A percentile compares a stretch with the other conserved stretches of the same genome.
Conservation (phyloP, 2,329 filamentous ascomycete species). For the Rhinocladiella similis region DNA sequence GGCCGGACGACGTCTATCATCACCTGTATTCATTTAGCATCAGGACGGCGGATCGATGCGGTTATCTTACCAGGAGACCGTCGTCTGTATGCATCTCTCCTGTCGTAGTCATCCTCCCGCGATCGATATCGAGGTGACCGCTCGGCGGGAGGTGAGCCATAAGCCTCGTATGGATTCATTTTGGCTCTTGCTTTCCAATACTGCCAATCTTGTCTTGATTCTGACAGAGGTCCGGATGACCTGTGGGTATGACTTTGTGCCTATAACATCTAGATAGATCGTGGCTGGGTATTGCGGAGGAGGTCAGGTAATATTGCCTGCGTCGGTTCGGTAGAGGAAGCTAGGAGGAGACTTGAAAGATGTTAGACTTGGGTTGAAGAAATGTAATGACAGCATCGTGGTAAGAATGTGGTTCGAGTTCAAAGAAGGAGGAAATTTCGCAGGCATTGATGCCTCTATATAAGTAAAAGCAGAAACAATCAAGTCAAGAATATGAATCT, state of each 20-base stretch:
- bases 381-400: slow-evolving; percentile 14
- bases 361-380: slow-evolving; percentile 26
- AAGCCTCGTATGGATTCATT: slow-evolving; percentile 51
- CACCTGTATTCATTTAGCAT: slow-evolving; percentile 12
- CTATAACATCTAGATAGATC: slow-evolving; percentile 11
- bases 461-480: slow-evolving; percentile 16
- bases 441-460: slow-evolving; percentile 21
- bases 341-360: slow-evolving; percentile 24
- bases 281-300: not conserved
- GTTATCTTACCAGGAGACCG: slow-evolving; percentile 46
- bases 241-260: not conserved
- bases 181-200: slow-evolving; percentile 1
- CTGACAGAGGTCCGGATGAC: slow-evolving; percentile 1
- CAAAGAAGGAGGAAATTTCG: slow-evolving; percentile 21
- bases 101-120: slow-evolving; percentile 43
- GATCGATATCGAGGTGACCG: slow-evolving; percentile 36
- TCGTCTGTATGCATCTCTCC: slow-evolving; percentile 45
- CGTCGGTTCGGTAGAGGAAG: slow-evolving; percentile 8
- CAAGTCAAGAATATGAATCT: slow-evolving; percentile 5
- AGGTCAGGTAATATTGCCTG: slow-evolving; percentile 16
- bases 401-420: slow-evolving; percentile 4
- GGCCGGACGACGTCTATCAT: slow-evolving; percentile 46
- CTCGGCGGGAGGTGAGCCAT: slow-evolving; percentile 40
- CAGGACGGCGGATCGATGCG: not conserved
- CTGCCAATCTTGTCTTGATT: not conserved